Percentiles rank a stretch among this genome's conserved stretches.
These are phyloP conservation scores for Lactifluus pinguis DNA, from an alignment of 768 basidiomycete species.

Conservation along the genomic window DNA sequence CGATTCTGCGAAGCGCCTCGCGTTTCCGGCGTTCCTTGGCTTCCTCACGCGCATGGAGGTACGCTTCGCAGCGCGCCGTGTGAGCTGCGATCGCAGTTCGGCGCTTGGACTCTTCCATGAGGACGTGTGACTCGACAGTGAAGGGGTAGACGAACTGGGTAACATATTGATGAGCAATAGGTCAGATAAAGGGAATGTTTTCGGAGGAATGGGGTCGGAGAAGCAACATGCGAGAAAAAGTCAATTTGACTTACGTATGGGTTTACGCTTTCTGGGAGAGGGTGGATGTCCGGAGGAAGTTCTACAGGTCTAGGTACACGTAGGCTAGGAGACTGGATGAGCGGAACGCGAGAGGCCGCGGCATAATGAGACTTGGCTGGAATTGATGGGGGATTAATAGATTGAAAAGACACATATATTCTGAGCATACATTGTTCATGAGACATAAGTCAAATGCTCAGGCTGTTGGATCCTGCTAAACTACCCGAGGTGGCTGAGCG, in stretches of 20 bases:
- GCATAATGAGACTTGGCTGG: slow-evolving; percentile 59
- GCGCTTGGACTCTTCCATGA: slow-evolving; percentile 67
- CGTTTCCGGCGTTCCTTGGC: slow-evolving; percentile 57
- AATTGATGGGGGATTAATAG: not conserved
- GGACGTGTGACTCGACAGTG: slow-evolving; percentile 80
- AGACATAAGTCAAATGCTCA: not conserved
- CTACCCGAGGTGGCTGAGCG: too few species aligned
- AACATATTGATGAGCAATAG: not conserved
- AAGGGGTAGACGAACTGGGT: slow-evolving; percentile 92
- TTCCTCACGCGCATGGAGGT: slow-evolving; percentile 63
- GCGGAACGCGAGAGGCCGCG: slow-evolving; percentile 62
- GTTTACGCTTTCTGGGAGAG: slow-evolving; percentile 81
- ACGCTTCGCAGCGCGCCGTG: slow-evolving; percentile 56
- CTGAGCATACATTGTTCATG: slow-evolving; percentile 9
- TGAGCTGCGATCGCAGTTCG: slow-evolving; percentile 57
- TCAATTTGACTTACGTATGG: slow-evolving; percentile 57
- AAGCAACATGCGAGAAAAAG: not conserved
- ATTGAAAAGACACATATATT: not conserved
- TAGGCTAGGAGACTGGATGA: slow-evolving; percentile 89
- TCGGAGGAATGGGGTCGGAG: not conserved
- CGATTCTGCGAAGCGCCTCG: slow-evolving; percentile 66
- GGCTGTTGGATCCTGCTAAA: too few species aligned
- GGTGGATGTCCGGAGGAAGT: slow-evolving; percentile 87
- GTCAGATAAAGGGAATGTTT: not conserved
- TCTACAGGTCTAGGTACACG: slow-evolving; percentile 78